phyloP scores from a whole-genome alignment of 2,329 filamentous ascomycete genomes.

The Arthroderma sp. region DNA sequence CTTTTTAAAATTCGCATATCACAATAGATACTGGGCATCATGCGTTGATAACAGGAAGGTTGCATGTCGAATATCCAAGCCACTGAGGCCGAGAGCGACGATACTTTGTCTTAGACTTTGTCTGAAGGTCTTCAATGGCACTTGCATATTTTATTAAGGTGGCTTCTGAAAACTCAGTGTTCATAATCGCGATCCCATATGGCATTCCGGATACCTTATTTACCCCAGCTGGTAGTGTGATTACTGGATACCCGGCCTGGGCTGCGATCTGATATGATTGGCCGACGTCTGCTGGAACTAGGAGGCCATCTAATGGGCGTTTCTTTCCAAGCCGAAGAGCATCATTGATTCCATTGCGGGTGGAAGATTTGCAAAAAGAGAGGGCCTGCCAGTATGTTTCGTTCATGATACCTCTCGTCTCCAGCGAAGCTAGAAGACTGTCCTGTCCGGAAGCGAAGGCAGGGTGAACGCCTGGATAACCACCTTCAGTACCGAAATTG shows the following conservation, averaged over 20 bases:
- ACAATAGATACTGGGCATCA: too few species aligned
- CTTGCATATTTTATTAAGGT: constrained; percentile 48
- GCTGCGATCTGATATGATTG: constrained; percentile 59
- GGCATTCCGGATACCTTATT: constrained; percentile 42
- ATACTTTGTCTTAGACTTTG: constrained; percentile 29
- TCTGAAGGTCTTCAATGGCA: constrained; percentile 48
- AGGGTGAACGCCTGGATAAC: constrained; percentile 45
- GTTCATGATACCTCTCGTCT: constrained; percentile 46
- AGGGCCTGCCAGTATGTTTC: constrained; percentile 56
- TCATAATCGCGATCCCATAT: constrained; percentile 46
- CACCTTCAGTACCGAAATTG: constrained; percentile 55
- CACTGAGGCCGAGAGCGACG: constrained; percentile 40
- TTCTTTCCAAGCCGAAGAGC: constrained; percentile 38
- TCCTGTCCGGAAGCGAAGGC: constrained; percentile 61
- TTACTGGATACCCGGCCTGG: constrained; percentile 60
- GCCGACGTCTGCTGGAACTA: constrained; percentile 56
- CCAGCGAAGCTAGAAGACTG: constrained; percentile 50
- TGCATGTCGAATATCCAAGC: constrained; percentile 36
- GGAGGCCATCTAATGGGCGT: constrained; percentile 43
- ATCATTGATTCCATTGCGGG: constrained; percentile 55
- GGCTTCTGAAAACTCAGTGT: constrained; percentile 49
- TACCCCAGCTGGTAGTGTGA: constrained; percentile 54
- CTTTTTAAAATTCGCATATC: too few species aligned
- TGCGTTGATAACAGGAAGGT: constrained; percentile 21
- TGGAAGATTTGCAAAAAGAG: constrained; percentile 43